A percentile compares a stretch with the other conserved stretches of the same genome.
phyloP scores from a whole-genome alignment of 2,329 filamentous ascomycete species.

The Curvularia eragrostidis region DNA sequence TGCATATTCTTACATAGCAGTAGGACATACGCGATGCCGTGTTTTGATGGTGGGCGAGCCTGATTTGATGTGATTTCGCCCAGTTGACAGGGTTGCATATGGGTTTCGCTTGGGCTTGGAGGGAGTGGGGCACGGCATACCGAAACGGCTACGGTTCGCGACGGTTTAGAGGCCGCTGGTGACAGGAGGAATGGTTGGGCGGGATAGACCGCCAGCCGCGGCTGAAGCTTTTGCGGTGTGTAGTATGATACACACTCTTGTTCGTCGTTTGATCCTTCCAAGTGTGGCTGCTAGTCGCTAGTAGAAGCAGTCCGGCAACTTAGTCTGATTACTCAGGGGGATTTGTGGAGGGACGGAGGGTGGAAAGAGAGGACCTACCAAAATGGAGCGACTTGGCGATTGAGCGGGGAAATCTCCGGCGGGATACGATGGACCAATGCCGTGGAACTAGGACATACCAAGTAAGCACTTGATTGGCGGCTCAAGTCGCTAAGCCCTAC shows the following conservation, averaged over 20 bases:
- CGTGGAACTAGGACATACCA: background rate
- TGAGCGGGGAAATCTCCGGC: conserved; percentile 4
- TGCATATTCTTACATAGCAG: background rate
- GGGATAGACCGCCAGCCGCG: conserved; percentile 1
- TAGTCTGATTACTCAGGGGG: background rate
- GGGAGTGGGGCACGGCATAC: background rate
- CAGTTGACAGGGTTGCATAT: background rate
- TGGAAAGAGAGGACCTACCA: background rate
- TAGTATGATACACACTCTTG: background rate
- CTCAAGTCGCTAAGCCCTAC: conserved; percentile 1
- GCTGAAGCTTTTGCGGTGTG: conserved; percentile 3
- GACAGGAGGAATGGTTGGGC: background rate
- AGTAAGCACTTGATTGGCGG: background rate
- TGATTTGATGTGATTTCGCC: background rate
- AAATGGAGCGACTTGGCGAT: conserved; percentile 3
- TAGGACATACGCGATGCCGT: background rate
- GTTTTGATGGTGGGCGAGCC: background rate
- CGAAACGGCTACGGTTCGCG: background rate
- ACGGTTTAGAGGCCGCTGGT: background rate
- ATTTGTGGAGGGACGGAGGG: background rate
- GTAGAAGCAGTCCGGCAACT: conserved; percentile 1
- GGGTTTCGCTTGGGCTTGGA: background rate
- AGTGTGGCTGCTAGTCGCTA: background rate
- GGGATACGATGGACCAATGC: background rate
- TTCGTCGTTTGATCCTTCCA: background rate